Evolutionary conservation across 805 yeast species (phyloP), one percentile per base, ranked within the genome.

Genomic region (Naumovozyma castellii): DNA sequence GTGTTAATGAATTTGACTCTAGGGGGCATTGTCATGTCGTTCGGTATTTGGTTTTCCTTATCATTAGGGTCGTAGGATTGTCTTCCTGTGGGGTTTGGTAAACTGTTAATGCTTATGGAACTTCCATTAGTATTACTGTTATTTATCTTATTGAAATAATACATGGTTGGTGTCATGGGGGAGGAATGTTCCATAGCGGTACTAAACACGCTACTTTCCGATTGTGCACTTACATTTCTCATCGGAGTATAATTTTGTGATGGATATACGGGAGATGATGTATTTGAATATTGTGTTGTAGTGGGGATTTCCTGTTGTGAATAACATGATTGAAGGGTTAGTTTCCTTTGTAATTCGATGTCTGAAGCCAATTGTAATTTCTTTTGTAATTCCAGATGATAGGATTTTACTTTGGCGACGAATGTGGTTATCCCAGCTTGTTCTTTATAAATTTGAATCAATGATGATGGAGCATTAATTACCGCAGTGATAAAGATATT

Each of bases 131-230:
- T 51, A 31, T 57, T 54, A 17, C 49, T 51, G 27, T 54, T 51
- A 20, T 47, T 51, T 32, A 47, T 40, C 29, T 55, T 57, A 16
- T 53, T 49, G 34, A 57, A 57, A 20, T 56, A 49, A 42, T 55
- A 56, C 51, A 57, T 49, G 15, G 54, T 53, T 20, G 62, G 62
- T 2, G 64, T 57, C 10, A 59, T 51, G 14, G 64, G 64, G 3
- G 64, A 59, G 18, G 57, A 51, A 29, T 51, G 56, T 3, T 48
- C 45, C 34, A 42, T 42, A 2, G 36, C 39, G 5, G 48, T 42
- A 40, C 62, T 57, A 41, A 58, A 58, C 16, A 58, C 49, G 34
- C 59, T 53, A 34, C 53, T 57, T 29, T 58, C 63, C 5, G 63
- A 58, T 37, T 53, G 53, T 6, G 56, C 53, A 39, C 59, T 53